Evolutionary conservation across 495 filamentous ascomycete species (phyloP).

Genomic region (Trichocladium uniseriatum): DNA sequence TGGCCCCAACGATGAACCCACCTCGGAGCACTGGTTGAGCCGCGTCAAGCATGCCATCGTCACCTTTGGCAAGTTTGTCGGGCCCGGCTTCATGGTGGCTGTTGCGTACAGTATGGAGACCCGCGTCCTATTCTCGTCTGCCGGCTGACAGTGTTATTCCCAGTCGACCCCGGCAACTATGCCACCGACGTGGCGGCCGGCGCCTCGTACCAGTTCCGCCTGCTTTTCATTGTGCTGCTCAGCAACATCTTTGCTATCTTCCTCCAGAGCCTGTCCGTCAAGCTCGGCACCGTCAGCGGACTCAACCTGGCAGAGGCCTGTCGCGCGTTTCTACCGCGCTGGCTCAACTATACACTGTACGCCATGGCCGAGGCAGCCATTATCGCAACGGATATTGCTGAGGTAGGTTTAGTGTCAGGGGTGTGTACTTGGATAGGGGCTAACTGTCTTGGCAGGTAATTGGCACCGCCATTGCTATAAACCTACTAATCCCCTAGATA

Average conservation of each 20-base stretch:
- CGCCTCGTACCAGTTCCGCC: constrained; percentile 21
- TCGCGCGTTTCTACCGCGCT: constrained; percentile 23
- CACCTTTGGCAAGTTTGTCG: constrained; percentile 69
- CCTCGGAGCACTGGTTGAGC: constrained; percentile 6
- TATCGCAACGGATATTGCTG: constrained; percentile 53
- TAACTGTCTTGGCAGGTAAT: constrained; percentile 51
- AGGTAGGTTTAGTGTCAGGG: constrained; percentile 33
- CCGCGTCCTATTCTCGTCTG: not conserved
- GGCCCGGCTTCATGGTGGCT: constrained; percentile 76
- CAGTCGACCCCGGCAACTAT: constrained; percentile 29
- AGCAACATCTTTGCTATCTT: constrained; percentile 27
- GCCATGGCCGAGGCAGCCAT: constrained; percentile 23
- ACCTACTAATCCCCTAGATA: constrained; percentile 64
- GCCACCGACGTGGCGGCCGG: constrained; percentile 27
- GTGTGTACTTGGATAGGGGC: not conserved
- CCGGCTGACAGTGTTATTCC: not conserved
- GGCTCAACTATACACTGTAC: constrained; percentile 24
- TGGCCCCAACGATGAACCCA: not conserved
- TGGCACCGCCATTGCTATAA: constrained; percentile 84
- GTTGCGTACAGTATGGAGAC: constrained; percentile 47
- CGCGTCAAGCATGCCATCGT: constrained; percentile 33
- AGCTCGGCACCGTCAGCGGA: constrained; percentile 26
- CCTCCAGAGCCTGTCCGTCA: constrained; percentile 24
- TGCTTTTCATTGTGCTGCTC: constrained; percentile 27
- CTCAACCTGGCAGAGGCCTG: constrained; percentile 23